Conservation (phyloP, 176 grass and related monocot genomes). For the Alloteropsis semialata region DNA sequence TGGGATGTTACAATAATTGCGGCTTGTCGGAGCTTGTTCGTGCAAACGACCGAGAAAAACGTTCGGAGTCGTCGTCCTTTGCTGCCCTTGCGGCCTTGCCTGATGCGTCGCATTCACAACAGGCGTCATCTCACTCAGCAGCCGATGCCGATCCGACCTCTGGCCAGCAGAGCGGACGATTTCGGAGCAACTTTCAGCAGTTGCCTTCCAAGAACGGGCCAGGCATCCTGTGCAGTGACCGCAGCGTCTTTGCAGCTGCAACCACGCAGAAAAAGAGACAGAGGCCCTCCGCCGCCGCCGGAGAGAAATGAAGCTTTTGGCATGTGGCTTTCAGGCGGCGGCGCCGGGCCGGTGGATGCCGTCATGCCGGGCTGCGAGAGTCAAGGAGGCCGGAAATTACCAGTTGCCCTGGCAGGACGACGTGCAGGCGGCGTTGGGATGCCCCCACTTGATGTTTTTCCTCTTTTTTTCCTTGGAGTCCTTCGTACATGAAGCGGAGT, state of each 20-base stretch:
- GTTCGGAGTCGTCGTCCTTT: neutral
- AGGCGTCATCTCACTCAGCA: no score
- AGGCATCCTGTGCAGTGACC: no score
- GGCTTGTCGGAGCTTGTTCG: no score
- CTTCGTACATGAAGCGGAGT: neutral
- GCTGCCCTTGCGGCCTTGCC: neutral
- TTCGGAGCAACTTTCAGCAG: neutral
- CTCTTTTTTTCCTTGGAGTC: neutral
- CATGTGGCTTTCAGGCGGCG: neutral
- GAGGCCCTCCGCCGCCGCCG: no score
- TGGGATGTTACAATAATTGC: no score
- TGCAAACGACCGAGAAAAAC: no score
- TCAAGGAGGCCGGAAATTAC: neutral
- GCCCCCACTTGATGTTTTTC: neutral
- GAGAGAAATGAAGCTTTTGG: neutral
- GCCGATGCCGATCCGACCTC: no score
- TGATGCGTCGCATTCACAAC: neutral
- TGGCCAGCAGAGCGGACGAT: neutral
- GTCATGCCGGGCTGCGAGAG: neutral
- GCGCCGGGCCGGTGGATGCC: no score
- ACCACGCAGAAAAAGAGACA: no score
- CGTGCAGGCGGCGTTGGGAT: neutral
- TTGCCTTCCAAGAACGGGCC: no score
- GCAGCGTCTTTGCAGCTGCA: no score
- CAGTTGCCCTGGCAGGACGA: neutral